Percentiles rank a stretch among this genome's conserved stretches.
Conservation (phyloP, 2,329 filamentous ascomycete species). For the Hortaea werneckii region DNA sequence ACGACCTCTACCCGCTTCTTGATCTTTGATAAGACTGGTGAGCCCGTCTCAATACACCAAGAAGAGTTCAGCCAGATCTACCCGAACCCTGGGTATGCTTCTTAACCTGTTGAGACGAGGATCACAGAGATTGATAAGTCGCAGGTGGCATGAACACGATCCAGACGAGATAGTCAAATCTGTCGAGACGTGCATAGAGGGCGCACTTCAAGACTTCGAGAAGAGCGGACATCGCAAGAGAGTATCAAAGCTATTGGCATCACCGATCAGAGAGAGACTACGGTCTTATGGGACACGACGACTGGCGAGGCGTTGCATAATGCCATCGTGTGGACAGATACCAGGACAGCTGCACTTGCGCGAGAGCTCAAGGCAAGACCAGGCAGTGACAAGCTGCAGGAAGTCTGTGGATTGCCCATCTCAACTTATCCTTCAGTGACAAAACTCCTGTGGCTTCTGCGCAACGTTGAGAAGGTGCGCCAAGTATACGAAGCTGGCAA, state of each 20-base stretch:
- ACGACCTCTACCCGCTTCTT: constrained; percentile 85
- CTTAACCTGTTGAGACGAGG: not conserved
- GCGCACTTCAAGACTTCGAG: constrained; percentile 60
- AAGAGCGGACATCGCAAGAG: constrained; percentile 56
- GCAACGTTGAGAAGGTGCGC: constrained; percentile 58
- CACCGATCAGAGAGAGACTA: constrained; percentile 85
- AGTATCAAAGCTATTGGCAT: constrained; percentile 73
- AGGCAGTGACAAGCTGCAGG: constrained; percentile 57
- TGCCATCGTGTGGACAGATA: constrained; percentile 86
- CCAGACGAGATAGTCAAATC: constrained; percentile 65
- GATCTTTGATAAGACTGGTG: constrained; percentile 73
- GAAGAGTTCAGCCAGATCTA: constrained; percentile 80
- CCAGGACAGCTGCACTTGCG: constrained; percentile 64
- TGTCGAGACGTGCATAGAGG: constrained; percentile 70
- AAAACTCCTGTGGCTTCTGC: constrained; percentile 74
- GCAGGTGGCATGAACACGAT: constrained; percentile 83
- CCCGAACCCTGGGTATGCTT: constrained; percentile 62
- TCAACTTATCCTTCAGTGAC: constrained; percentile 83
- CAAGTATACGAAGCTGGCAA: constrained; percentile 66
- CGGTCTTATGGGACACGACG: constrained; percentile 70
- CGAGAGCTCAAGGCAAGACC: constrained; percentile 61
- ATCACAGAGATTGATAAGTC: constrained; percentile 4
- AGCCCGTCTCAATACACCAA: constrained; percentile 73
- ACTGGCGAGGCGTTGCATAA: constrained; percentile 75
- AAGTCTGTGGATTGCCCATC: constrained; percentile 69